These are phyloP conservation scores for Phytophthora litchii DNA, from an alignment of 352 stramenopile genomes.

Conservation along the genomic window DNA sequence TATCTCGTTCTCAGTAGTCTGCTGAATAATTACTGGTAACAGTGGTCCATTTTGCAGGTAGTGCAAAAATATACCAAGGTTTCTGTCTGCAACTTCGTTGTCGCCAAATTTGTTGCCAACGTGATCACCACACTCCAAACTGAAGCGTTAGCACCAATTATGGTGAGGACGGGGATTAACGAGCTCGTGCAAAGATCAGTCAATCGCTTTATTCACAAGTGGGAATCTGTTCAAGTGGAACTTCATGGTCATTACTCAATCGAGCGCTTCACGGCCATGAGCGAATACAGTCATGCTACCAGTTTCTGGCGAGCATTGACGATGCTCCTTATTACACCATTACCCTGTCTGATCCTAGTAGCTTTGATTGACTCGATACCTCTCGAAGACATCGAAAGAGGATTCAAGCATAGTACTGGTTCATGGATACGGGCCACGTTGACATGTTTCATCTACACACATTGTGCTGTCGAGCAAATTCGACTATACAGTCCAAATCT, in stretches of 20 bases:
- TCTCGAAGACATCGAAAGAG: constrained; percentile 9
- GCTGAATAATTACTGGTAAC: too few species aligned
- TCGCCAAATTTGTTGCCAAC: background rate
- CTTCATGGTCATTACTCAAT: constrained; percentile 25
- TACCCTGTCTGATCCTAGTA: constrained; percentile 21
- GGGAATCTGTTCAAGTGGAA: constrained; percentile 31
- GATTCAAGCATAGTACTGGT: constrained; percentile 6
- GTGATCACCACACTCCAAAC: too few species aligned
- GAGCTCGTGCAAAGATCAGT: constrained; percentile 1
- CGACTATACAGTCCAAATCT: constrained; percentile 29
- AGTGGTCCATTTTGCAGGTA: too few species aligned
- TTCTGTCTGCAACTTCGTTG: too few species aligned
- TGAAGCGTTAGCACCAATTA: background rate
- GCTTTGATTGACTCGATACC: constrained; percentile 24
- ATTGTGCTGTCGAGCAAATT: constrained; percentile 27
- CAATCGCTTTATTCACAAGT: constrained; percentile 21
- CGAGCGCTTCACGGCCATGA: constrained; percentile 16
- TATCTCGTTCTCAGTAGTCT: background rate
- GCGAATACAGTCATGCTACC: constrained; percentile 16
- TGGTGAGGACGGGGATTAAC: background rate
- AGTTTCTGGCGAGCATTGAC: constrained; percentile 2
- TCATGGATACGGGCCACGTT: constrained; percentile 18
- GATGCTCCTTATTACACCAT: constrained; percentile 11
- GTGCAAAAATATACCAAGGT: too few species aligned
- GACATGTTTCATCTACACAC: constrained; percentile 27